These are phyloP conservation scores for Pugionium dolabratum DNA, from an alignment of 345 rosid genomes.

Conservation along the genomic window DNA sequence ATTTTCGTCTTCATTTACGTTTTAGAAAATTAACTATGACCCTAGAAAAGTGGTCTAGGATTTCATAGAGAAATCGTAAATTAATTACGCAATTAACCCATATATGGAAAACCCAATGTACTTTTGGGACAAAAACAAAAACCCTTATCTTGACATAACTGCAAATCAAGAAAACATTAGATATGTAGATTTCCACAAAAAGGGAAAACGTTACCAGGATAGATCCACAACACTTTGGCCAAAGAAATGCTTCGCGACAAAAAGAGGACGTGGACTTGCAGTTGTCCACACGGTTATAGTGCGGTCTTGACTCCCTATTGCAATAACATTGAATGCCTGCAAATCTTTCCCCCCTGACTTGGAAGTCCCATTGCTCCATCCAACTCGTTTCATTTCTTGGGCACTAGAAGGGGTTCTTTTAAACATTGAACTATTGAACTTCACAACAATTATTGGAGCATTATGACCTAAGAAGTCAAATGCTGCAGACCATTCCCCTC, in stretches of 20 bases:
- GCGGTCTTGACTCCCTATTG: constrained; percentile 99
- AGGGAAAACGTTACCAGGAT: constrained; percentile 67
- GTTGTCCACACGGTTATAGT: constrained; percentile 99
- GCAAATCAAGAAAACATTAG: constrained; percentile 4
- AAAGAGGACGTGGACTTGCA: constrained; percentile 93
- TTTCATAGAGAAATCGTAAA: neutral
- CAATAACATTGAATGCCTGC: constrained; percentile 90
- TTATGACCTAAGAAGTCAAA: constrained; percentile 98
- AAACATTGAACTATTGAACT: constrained; percentile 97
- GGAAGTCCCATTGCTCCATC: constrained; percentile 86
- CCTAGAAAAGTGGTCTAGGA: constrained; percentile 2
- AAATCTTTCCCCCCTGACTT: constrained; percentile 81
- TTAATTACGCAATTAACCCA: constrained; percentile 4
- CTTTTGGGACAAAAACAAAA: constrained; percentile 3
- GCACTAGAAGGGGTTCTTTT: constrained; percentile 51
- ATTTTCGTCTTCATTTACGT: neutral
- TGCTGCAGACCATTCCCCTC: constrained; percentile 98
- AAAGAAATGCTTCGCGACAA: constrained; percentile 98
- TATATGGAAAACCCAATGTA: constrained; percentile 14
- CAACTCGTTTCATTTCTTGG: constrained; percentile 63
- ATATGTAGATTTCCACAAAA: constrained; percentile 10
- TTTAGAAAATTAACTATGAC: neutral
- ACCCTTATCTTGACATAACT: too few species aligned
- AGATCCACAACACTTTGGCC: constrained; percentile 97
- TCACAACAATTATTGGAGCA: constrained; percentile 95